A percentile compares a stretch with the other conserved stretches of the same genome.
Evolutionary conservation across 129 eudicot species (phyloP).

Genomic region (Arctium lappa): DNA sequence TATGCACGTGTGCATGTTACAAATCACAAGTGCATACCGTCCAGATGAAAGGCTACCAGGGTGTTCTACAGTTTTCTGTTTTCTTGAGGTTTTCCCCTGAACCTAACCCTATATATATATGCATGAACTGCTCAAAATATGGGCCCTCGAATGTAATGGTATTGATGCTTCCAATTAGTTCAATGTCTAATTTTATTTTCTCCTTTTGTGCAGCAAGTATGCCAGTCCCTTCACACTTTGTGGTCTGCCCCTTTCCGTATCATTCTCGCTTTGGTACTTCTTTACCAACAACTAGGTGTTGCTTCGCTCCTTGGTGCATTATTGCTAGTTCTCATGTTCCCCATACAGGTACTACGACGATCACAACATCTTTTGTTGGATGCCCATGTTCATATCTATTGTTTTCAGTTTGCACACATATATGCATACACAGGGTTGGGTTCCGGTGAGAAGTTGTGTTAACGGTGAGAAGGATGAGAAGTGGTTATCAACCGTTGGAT

Average conservation of each 20-base stretch:
- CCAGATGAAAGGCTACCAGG: no score
- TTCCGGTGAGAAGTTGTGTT: no score
- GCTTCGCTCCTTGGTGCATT: slow-evolving; percentile 89
- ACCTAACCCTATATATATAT: not conserved
- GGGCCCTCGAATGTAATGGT: not conserved
- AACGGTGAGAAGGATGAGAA: no score
- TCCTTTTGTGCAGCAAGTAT: slow-evolving; percentile 64
- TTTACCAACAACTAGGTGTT: slow-evolving; percentile 78
- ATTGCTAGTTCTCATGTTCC: slow-evolving; percentile 74
- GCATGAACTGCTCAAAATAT: not conserved
- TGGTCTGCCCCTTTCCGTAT: slow-evolving; percentile 99
- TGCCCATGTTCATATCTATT: not conserved
- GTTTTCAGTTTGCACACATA: not conserved
- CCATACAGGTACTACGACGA: slow-evolving; percentile 65
- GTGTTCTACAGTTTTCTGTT: no score
- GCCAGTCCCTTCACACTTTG: slow-evolving; percentile 77
- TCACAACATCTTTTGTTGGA: not conserved
- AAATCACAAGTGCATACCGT: no score
- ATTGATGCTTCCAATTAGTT: slow-evolving; percentile 8
- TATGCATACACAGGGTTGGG: not conserved
- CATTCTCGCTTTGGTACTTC: slow-evolving; percentile 75
- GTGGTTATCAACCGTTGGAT: no score
- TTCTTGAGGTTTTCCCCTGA: no score
- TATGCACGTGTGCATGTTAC: no score
- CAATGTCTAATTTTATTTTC: not conserved